Evolutionary conservation across 805 yeast species (phyloP).

Genomic region (Barnettozyma wickerhamii): DNA sequence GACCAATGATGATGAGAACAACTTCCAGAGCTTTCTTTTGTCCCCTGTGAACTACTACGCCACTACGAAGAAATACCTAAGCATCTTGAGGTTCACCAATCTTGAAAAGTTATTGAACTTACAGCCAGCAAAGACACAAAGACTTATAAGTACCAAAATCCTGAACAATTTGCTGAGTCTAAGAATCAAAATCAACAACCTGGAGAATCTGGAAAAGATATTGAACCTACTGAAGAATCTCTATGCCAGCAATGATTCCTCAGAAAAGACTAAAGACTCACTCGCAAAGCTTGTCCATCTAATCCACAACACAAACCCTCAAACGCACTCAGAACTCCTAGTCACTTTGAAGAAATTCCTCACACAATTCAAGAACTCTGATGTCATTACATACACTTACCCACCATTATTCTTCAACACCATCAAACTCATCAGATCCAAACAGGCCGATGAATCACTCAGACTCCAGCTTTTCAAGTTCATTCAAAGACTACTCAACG

Average conservation of each 20-base stretch:
- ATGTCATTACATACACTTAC: conserved; percentile 52
- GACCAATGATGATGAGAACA: conserved; percentile 18
- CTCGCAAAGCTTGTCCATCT: conserved; percentile 69
- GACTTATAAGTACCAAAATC: conserved; percentile 55
- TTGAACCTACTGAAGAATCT: conserved; percentile 46
- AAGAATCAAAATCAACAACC: conserved; percentile 33
- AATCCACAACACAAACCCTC: conserved; percentile 46
- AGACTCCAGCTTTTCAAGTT: conserved; percentile 56
- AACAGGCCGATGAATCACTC: conserved; percentile 24
- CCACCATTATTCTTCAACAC: conserved; percentile 69
- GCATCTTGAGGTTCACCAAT: conserved; percentile 37
- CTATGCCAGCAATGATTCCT: conserved; percentile 23
- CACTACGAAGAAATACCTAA: conserved; percentile 23
- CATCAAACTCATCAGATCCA: conserved; percentile 49
- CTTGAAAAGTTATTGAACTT: conserved; percentile 52
- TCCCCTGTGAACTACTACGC: conserved; percentile 43
- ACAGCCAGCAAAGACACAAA: conserved; percentile 49
- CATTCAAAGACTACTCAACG: conserved; percentile 64
- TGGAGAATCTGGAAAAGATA: conserved; percentile 51
- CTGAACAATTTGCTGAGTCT: conserved; percentile 49
- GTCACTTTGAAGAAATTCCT: conserved; percentile 44
- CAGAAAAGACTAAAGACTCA: conserved; percentile 50
- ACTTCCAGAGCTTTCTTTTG: conserved; percentile 41
- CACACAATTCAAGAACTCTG: conserved; percentile 42
- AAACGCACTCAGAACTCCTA: conserved; percentile 40